Evolutionary conservation across 2,329 filamentous ascomycete genomes (phyloP).

Genomic region (Penicillium sp.): DNA sequence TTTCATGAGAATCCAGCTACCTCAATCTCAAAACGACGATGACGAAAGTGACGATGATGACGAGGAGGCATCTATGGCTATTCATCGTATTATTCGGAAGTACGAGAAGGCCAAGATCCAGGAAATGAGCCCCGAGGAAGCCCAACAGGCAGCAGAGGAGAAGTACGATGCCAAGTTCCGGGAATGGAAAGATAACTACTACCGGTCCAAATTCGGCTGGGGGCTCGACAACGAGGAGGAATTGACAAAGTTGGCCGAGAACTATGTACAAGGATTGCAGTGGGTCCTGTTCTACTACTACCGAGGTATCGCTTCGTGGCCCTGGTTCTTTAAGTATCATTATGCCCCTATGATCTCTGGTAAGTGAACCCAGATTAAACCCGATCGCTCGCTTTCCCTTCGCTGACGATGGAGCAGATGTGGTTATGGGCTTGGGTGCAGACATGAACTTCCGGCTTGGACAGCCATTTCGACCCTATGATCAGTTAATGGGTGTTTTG

Average conservation of each 20-base stretch:
- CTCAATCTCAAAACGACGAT: conserved; percentile 52
- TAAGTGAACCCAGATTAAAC: conserved; percentile 39
- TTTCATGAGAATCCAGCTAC: conserved; percentile 67
- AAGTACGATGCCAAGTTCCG: conserved; percentile 90
- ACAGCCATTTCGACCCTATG: conserved; percentile 91
- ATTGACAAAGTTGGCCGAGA: conserved; percentile 81
- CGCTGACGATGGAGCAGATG: conserved; percentile 60
- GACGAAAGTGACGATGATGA: conserved; percentile 76
- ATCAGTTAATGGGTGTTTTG: conserved; percentile 97
- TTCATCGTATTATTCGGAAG: conserved; percentile 81
- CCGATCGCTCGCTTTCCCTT: neutral
- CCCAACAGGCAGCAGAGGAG: conserved; percentile 75
- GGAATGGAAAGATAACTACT: conserved; percentile 94
- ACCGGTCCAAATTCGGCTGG: conserved; percentile 90
- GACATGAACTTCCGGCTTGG: conserved; percentile 92
- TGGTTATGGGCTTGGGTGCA: conserved; percentile 82
- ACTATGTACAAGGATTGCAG: conserved; percentile 95
- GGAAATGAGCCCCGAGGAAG: conserved; percentile 78
- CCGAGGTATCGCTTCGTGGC: conserved; percentile 94
- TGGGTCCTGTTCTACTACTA: conserved; percentile 99
- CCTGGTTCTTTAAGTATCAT: conserved; percentile 97
- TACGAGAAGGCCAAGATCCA: conserved; percentile 90
- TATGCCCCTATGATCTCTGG: conserved; percentile 96
- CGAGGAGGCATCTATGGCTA: conserved; percentile 80
- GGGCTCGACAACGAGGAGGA: conserved; percentile 78